Base-by-base conservation (phyloP, 2,329 filamentous ascomycete genomes). In the Chaetomium sp. region DNA sequence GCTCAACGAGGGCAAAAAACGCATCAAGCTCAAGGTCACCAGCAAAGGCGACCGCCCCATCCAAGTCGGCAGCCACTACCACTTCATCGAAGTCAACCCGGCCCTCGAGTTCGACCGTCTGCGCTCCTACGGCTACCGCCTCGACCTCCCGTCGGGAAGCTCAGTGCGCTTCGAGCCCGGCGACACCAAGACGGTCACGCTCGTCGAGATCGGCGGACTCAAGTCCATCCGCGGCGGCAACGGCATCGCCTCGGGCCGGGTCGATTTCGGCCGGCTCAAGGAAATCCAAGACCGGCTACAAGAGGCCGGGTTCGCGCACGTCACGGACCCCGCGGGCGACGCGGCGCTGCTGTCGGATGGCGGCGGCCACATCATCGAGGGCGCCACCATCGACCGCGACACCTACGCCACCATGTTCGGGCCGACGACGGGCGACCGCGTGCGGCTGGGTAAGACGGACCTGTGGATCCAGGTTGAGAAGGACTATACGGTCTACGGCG, bases 11-110 rank as follows among this genome's bases (percentile, higher is more conserved):
- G 86, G 86, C 41, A 80, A 90, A 52, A 85, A 81, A 71, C 80
- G 91, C 58, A 85, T 91, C 61, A 79, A 74, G 57, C 74, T 97
- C 41, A 84, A 78, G 67, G 89, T 97, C 42, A 91, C 86, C 60
- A 96, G 89, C 71, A 88, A 81, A 65, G 92, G 92, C 6, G 92
- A 97, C 71, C 78, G 92, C 36, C 92, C 92, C 1, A 87, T 96
- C 58, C 91, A 96, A 77, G 87, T 91, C 57, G 92, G 92, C 36
- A 95, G 90, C 36, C 92, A 97, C 72, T 97, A 96, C 70, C 92
- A 96, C 72, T 95, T 97, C 69, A 84, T 95, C 67, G 92, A 97
- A 75, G 87, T 85, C n/a, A 97, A 97, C 71, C 89, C 91, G 0
- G 83, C 89, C 69, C 79, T 97, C 50, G 82, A 88, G 59, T 97